Base-by-base conservation (phyloP, 2,329 filamentous ascomycete species). In the Apiospora malaysiana region DNA sequence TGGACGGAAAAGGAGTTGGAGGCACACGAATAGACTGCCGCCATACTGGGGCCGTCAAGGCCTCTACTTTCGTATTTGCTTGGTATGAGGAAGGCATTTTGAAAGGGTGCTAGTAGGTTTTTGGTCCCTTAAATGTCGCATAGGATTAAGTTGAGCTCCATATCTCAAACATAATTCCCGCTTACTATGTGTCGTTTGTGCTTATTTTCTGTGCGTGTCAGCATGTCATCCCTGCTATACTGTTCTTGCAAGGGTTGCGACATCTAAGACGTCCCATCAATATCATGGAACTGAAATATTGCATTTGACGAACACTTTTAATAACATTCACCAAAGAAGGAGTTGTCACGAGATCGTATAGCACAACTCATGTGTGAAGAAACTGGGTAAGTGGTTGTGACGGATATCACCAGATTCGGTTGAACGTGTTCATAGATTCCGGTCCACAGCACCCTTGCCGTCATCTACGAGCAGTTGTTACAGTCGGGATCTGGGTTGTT, bases 1-100 rank as follows among this genome's bases (percentile, higher is more conserved):
- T 81, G 79, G 79, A 81, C 78, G 46, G 75, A 80, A 70, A 76
- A 77, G 69, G 76, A 81, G 71, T 71, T 82, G 40, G 70, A 67
- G 40, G 65, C 65, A 14, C 65, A 67, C 14, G 6, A 18, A 6
- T 67, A 23, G 21, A 63, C 40, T 37, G 7, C 56, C 25, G 16
- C 18, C 49, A 0, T 14, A 8, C 23, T 4, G 4, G 5, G 56
- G 7, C 12, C 18, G 56, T 3, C 9, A 5, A 37, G 32, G 10
- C 8, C 4, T 12, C 9, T n/a, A 18, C 2, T 40, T 21, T 5
- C 21, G 12, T n/a, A 18, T 5, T 14, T 27, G 10, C 25, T 27
- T 49, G n/a, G n/a, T 49, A 25, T 23, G 47, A 23, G 8, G 8
- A 10, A 25, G 47, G 4, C 10, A 32, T 32, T 51, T 1, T 27